Percentiles rank a stretch among this genome's conserved stretches.
Evolutionary conservation across 2,329 filamentous ascomycete species (phyloP).

Genomic region (Lachnellula arida): DNA sequence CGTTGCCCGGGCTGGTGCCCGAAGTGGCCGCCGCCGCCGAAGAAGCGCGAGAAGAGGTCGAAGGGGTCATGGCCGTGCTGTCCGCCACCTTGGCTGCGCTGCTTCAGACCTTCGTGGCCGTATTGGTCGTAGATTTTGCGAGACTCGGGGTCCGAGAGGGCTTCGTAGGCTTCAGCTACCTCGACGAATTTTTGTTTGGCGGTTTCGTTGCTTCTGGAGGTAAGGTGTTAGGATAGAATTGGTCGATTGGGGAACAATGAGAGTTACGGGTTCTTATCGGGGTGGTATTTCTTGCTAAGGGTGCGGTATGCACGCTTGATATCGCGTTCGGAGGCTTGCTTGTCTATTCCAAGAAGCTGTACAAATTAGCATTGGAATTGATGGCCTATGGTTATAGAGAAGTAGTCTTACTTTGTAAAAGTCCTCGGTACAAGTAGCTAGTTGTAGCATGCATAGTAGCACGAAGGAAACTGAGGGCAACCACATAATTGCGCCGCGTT

Average conservation of each 20-base stretch:
- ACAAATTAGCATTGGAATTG: slow-evolving; percentile 12
- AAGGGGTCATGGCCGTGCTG: slow-evolving; percentile 75
- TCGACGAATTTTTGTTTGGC: slow-evolving; percentile 90
- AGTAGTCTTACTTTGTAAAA: slow-evolving; percentile 65
- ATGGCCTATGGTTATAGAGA: background rate
- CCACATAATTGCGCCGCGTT: slow-evolving; percentile 40
- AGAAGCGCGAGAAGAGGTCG: slow-evolving; percentile 94
- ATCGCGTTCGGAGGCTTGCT: slow-evolving; percentile 74
- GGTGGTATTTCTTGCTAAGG: slow-evolving; percentile 92
- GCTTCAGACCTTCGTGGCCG: slow-evolving; percentile 84
- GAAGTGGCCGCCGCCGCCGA: slow-evolving; percentile 71
- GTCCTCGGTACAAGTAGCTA: slow-evolving; percentile 60
- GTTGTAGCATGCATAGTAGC: slow-evolving; percentile 49
- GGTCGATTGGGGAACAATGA: background rate
- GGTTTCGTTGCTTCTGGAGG: slow-evolving; percentile 63
- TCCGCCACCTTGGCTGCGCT: slow-evolving; percentile 69
- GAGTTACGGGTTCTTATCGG: slow-evolving; percentile 89
- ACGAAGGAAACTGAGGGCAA: slow-evolving; percentile 47
- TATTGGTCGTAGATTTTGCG: slow-evolving; percentile 92
- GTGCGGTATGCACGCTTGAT: slow-evolving; percentile 91
- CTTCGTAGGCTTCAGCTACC: slow-evolving; percentile 92
- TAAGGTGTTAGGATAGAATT: slow-evolving; percentile 3
- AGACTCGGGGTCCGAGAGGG: slow-evolving; percentile 72
- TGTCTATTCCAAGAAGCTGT: slow-evolving; percentile 75
- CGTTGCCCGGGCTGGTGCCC: slow-evolving; percentile 68